Base-by-base conservation (phyloP, 1,139 yeast species). In the Kurtzmaniella natalensis region DNA sequence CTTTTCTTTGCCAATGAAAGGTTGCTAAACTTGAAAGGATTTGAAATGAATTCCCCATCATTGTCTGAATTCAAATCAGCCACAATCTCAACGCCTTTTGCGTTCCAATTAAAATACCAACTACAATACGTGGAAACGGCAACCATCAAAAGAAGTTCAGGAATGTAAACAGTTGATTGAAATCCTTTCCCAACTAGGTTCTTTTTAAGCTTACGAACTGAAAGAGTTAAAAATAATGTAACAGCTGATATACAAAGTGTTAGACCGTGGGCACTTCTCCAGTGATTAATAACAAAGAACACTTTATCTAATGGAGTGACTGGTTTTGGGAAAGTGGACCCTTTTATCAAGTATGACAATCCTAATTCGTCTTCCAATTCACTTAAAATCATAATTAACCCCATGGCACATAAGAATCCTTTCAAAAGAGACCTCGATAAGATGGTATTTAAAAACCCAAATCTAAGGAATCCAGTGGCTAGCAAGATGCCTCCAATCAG, bases 361-460 rank as follows among this genome's bases (percentile, higher is more conserved):
- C 65, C 65, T 51, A 57, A 35, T 39, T 61, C 63, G 5, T 55
- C 47, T 16, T 52, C 48, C 6, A 61, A 38, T 39, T 60, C 62
- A 37, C 52, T 59, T 11, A 55, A 44, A 21, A 61, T 58, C 64
- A 61, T 60, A 22, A 60, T 55, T 8, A 56, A 38, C 5, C 65
- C 66, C 61, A 61, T 57, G 13, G 65, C 65, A 2, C 60, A 64
- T 13, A 61, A 43, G 29, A 60, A 61, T 1, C 66, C 66, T 36
- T 59, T 60, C 9, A 61, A 42, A 13, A 61, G 41, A 1, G 65
- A 57, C 22, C 65, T 44, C 20, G 60, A 54, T 29, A 61, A 46
- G 11, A 61, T 57, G 32, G 50, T 59, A 39, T 57, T 64, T 31
- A 61, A 43, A 38, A 57, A 61, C 1, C 66, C 66, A 24, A 57